Conservation (phyloP, 2,329 filamentous ascomycete species). For the Colletotrichum sp. region DNA sequence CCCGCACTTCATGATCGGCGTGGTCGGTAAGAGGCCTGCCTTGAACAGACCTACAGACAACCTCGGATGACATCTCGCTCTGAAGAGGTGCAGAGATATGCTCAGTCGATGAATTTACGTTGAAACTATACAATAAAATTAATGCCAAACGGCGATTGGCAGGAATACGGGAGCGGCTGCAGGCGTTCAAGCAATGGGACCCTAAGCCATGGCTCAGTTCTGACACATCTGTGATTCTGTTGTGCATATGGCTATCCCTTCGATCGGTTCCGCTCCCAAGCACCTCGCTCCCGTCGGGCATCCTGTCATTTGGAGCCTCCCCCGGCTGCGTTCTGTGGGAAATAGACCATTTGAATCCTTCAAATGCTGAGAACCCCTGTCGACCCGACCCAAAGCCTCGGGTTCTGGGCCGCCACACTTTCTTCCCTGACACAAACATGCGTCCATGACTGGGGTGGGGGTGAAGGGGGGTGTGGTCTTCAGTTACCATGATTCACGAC, state of each 20-base stretch:
- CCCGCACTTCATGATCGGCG: not conserved
- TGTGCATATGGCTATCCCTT: slow-evolving; percentile 13
- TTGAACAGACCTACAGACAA: not conserved
- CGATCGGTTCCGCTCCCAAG: not conserved
- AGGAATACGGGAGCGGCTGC: not conserved
- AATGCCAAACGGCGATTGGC: not conserved
- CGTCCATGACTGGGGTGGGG: not conserved
- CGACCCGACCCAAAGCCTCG: slow-evolving; percentile 18
- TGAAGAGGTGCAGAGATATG: not conserved
- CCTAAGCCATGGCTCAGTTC: not conserved
- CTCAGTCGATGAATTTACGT: not conserved
- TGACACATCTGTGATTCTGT: not conserved
- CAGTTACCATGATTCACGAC: slow-evolving; percentile 18
- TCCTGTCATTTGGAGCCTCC: not conserved
- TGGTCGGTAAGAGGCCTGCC: not conserved
- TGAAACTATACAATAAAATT: not conserved
- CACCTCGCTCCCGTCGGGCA: not conserved
- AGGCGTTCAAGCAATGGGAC: not conserved
- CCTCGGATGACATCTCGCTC: not conserved
- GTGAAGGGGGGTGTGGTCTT: not conserved
- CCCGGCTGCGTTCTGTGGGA: not conserved
- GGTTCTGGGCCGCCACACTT: slow-evolving; percentile 22
- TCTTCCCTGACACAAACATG: slow-evolving; percentile 15
- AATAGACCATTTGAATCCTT: not conserved
- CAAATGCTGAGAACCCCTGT: not conserved